These are phyloP conservation scores for Zygnema circumcarinatum DNA, from an alignment of 139 green algal genomes.

Conservation along the genomic window DNA sequence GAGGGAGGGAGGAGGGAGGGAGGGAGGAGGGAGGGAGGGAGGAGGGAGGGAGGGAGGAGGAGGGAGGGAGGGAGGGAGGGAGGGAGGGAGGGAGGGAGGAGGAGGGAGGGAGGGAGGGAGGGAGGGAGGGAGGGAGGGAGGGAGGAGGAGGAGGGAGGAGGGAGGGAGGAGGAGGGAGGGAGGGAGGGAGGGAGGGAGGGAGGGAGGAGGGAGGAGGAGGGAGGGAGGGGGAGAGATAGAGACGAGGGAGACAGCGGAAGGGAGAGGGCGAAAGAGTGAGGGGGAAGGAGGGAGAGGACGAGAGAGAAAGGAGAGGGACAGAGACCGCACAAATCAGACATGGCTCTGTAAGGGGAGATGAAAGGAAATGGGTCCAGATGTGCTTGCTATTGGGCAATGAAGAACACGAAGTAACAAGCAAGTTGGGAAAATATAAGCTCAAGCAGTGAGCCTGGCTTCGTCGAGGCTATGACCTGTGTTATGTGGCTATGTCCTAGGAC, in stretches of 20 bases:
- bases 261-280: neutral
- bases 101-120: neutral
- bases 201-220: neutral
- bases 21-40: neutral
- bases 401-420: too few species aligned
- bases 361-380: too few species aligned
- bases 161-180: too few species aligned
- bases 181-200: neutral
- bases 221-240: neutral
- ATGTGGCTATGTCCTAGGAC: too few species aligned
- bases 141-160: neutral
- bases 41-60: neutral
- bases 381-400: too few species aligned
- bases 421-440: too few species aligned
- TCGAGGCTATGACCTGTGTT: too few species aligned
- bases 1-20: neutral
- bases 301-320: neutral
- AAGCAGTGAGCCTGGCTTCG: too few species aligned
- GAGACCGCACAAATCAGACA: too few species aligned
- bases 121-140: neutral
- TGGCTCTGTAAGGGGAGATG: too few species aligned
- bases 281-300: neutral
- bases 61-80: too few species aligned
- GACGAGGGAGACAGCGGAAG: neutral
- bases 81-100: neutral